Conservation (phyloP, 163 green algal genomes). For the Chlamydomonas reinhardtii region DNA sequence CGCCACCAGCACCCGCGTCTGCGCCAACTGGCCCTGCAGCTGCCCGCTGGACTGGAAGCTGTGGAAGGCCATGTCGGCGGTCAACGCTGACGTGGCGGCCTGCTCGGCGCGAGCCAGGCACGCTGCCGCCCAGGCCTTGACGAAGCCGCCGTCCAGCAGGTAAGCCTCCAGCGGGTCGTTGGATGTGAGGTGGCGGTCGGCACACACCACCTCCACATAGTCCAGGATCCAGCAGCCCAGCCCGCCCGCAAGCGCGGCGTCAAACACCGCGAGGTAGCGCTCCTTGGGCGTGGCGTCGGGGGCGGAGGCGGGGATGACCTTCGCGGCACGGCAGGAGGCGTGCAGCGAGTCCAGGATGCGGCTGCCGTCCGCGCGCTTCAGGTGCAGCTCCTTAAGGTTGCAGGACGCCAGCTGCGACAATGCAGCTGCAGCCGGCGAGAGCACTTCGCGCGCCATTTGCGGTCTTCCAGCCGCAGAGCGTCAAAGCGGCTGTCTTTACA, state of each 20-base stretch:
- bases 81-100: background rate
- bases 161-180: constrained; percentile 65
- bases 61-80: constrained; percentile 8
- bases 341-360: constrained; percentile 47
- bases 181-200: constrained; percentile 58
- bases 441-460: background rate
- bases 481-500: too few species aligned
- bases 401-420: background rate
- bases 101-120: constrained; percentile 32
- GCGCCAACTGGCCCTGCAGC: constrained; percentile 34
- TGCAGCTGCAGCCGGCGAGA: background rate
- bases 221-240: constrained; percentile 71
- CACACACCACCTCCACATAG: constrained; percentile 73
- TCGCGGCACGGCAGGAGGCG: background rate
- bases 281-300: constrained; percentile 9
- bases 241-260: constrained; percentile 24
- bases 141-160: constrained; percentile 67
- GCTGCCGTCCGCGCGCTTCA: constrained; percentile 33
- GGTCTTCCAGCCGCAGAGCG: too few species aligned
- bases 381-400: constrained; percentile 42
- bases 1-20: constrained; percentile 26
- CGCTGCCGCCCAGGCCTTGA: constrained; percentile 48
- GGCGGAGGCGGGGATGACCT: background rate
- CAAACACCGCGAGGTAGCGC: constrained; percentile 46
- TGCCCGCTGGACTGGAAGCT: constrained; percentile 3